Percentiles rank a stretch among this genome's conserved stretches.
These are phyloP conservation scores for Phytophthora melonis DNA, from an alignment of 352 stramenopile genomes.

Conservation along the genomic window DNA sequence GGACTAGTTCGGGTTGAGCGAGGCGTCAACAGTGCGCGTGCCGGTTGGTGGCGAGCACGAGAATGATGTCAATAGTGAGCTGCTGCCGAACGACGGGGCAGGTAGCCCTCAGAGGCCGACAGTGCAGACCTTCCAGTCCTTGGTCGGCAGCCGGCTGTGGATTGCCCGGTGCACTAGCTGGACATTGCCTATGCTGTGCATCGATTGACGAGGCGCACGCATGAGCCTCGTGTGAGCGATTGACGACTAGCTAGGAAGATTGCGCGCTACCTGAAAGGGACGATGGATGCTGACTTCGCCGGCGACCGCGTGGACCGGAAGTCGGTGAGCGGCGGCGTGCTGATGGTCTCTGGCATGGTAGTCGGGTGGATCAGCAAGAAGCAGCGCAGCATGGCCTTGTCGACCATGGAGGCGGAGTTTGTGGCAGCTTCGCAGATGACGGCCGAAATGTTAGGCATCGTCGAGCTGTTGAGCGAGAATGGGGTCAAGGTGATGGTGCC, in stretches of 20 bases:
- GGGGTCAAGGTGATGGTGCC: background rate
- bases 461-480: constrained; percentile 5
- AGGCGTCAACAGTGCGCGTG: no score
- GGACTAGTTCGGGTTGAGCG: no score
- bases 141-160: constrained; percentile 49
- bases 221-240: constrained; percentile 18
- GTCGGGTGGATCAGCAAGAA: constrained; percentile 34
- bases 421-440: constrained; percentile 15
- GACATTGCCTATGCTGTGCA: constrained; percentile 44
- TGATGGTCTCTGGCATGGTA: constrained; percentile 21
- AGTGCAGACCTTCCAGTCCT: constrained; percentile 39
- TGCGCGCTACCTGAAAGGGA: constrained; percentile 33
- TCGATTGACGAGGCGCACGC: constrained; percentile 15
- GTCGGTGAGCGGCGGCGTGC: constrained; percentile 24
- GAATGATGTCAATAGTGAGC: background rate
- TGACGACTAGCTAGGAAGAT: constrained; percentile 33
- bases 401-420: constrained; percentile 36
- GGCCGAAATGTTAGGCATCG: constrained; percentile 24
- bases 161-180: constrained; percentile 35
- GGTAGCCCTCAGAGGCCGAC: background rate
- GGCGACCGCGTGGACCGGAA: constrained; percentile 28
- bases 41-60: background rate
- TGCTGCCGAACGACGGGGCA: background rate
- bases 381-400: constrained; percentile 29
- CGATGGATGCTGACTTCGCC: constrained; percentile 24